These are phyloP conservation scores for Lactarius quietus DNA, from an alignment of 768 basidiomycete genomes.

Conservation along the genomic window DNA sequence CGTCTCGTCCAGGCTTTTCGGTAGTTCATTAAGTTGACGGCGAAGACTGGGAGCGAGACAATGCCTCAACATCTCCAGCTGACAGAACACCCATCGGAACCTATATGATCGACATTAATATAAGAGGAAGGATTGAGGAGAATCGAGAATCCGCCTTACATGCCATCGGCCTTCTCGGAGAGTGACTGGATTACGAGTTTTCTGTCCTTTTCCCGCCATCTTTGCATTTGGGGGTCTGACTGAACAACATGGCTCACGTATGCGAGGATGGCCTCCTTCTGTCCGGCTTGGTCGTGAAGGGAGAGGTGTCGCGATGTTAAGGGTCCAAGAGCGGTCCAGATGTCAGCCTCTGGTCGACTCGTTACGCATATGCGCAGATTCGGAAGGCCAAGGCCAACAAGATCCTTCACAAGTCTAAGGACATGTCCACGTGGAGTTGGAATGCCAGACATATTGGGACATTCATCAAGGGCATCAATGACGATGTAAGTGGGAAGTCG, in stretches of 20 bases:
- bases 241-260: not conserved
- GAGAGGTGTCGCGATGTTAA: not conserved
- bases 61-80: not conserved
- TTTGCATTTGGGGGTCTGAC: not conserved
- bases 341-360: not conserved
- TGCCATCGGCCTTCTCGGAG: not conserved
- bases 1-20: not conserved
- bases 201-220: not conserved
- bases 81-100: not conserved
- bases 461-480: not conserved
- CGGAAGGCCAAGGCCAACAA: not conserved
- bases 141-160: not conserved
- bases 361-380: not conserved
- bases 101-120: not conserved
- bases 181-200: not conserved
- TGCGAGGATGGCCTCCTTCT: not conserved
- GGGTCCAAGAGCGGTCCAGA: not conserved
- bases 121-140: not conserved
- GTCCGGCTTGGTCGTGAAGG: not conserved
- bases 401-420: not conserved
- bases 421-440: not conserved
- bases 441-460: not conserved
- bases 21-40: not conserved
- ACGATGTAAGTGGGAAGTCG: not conserved
- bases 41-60: not conserved